Evolutionary conservation across 2,329 filamentous ascomycete species (phyloP).

Genomic region (Fusarium sp.): DNA sequence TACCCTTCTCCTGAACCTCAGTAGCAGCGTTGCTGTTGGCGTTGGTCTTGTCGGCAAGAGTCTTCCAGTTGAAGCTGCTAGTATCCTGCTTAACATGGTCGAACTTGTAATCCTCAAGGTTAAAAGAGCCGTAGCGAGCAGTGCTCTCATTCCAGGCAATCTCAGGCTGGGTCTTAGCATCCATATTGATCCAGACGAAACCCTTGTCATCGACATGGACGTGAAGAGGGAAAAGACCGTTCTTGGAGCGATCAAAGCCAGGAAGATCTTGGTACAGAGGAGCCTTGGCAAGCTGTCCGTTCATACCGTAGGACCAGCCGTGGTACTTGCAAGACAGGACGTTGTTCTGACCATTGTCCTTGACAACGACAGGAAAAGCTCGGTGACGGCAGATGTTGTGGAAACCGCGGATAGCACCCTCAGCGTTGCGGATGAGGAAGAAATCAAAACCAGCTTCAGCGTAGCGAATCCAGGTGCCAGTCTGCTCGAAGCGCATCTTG

Average conservation of each 20-base stretch:
- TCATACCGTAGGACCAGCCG: slow-evolving; percentile 69
- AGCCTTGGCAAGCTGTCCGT: slow-evolving; percentile 69
- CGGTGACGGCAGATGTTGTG: slow-evolving; percentile 72
- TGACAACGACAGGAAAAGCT: slow-evolving; percentile 66
- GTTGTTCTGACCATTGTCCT: slow-evolving; percentile 60
- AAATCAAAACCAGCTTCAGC: slow-evolving; percentile 66
- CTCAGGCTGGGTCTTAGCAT: slow-evolving; percentile 57
- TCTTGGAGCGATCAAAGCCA: slow-evolving; percentile 65
- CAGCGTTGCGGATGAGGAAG: slow-evolving; percentile 63
- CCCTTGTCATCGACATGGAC: slow-evolving; percentile 63
- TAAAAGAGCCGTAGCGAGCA: slow-evolving; percentile 55
- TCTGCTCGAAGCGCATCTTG: slow-evolving; percentile 60
- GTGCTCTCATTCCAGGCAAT: slow-evolving; percentile 61
- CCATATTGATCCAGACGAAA: slow-evolving; percentile 70
- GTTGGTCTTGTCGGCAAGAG: slow-evolving; percentile 52
- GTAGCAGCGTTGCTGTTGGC: slow-evolving; percentile 21
- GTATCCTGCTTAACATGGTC: slow-evolving; percentile 67
- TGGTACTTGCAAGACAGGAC: slow-evolving; percentile 71
- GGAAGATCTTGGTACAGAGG: slow-evolving; percentile 67
- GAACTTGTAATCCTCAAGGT: slow-evolving; percentile 64
- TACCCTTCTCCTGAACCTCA: slow-evolving; percentile 17
- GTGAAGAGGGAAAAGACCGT: slow-evolving; percentile 66
- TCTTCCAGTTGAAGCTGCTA: slow-evolving; percentile 69
- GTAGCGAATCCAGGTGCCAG: slow-evolving; percentile 67
- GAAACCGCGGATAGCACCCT: slow-evolving; percentile 67